Percentiles rank a stretch among this genome's conserved stretches.
Conservation (phyloP, 495 filamentous ascomycete genomes). For the Hypoxylon subgilvum region DNA sequence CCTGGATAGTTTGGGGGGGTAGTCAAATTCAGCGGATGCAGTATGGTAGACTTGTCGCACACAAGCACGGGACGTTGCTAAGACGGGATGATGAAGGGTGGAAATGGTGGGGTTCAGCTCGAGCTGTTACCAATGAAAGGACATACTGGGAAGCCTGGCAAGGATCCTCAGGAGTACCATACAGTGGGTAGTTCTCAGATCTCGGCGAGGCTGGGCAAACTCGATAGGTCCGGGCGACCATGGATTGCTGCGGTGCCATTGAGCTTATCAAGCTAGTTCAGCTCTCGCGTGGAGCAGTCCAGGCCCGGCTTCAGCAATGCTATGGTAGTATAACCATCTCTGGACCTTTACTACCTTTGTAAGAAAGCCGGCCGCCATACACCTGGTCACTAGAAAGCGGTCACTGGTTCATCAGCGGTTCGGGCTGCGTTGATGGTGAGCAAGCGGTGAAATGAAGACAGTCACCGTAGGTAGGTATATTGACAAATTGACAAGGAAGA, state of each 20-base stretch:
- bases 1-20: too few relatives aligned
- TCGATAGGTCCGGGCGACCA: conserved; percentile 16
- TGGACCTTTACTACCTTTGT: too few relatives aligned
- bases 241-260: conserved; percentile 22
- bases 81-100: conserved; percentile 24
- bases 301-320: conserved; percentile 29
- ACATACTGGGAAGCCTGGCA: not conserved
- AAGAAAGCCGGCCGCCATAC: conserved; percentile 10
- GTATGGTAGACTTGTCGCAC: conserved; percentile 22
- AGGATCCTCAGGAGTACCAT: conserved; percentile 17
- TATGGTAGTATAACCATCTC: conserved; percentile 24
- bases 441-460: conserved; percentile 13
- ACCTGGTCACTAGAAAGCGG: too few relatives aligned
- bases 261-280: conserved; percentile 16
- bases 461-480: too few relatives aligned
- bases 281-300: conserved; percentile 22
- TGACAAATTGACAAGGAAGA: conserved; percentile 30
- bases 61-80: conserved; percentile 13
- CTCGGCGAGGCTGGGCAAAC: conserved; percentile 32
- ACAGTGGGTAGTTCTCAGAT: conserved; percentile 11
- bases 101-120: conserved; percentile 32
- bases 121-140: conserved; percentile 22
- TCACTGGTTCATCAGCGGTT: not conserved
- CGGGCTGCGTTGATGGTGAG: conserved; percentile 7
- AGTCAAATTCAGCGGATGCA: conserved; percentile 21